A percentile compares a stretch with the other conserved stretches of the same genome.
These are phyloP conservation scores for Sporothrix mexicana DNA, from an alignment of 2,329 filamentous ascomycete species.

Conservation along the genomic window DNA sequence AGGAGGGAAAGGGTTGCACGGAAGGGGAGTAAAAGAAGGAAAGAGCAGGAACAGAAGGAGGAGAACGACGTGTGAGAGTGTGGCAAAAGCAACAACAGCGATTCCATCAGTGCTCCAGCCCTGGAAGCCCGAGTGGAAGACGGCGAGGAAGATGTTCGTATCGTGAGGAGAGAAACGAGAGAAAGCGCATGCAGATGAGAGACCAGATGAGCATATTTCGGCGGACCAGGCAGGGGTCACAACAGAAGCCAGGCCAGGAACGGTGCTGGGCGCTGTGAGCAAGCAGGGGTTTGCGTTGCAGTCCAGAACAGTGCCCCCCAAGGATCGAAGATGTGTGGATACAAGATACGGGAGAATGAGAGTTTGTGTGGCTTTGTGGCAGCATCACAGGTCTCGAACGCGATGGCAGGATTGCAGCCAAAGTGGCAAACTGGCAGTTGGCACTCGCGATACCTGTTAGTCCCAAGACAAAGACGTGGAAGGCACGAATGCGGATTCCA, in stretches of 20 bases:
- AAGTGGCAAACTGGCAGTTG: conserved; percentile 18
- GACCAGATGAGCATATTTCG: conserved; percentile 23
- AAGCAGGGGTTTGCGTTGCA: conserved; percentile 14
- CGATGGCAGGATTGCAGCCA: conserved; percentile 5
- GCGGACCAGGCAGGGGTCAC: conserved; percentile 21
- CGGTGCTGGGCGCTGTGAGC: conserved; percentile 17
- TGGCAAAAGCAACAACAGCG: not conserved
- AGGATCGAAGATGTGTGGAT: not conserved
- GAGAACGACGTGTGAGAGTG: not conserved
- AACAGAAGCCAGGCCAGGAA: conserved; percentile 20
- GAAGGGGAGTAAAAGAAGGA: conserved; percentile 10
- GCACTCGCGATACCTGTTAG: not conserved
- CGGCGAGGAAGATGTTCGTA: not conserved
- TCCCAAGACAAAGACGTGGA: not conserved
- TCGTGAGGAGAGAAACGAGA: conserved; percentile 1
- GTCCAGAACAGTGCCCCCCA: conserved; percentile 8
- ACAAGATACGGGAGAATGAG: not conserved
- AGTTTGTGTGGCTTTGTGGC: too few relatives aligned
- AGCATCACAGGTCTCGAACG: not conserved
- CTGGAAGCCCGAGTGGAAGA: not conserved
- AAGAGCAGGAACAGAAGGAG: not conserved
- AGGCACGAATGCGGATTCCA: conserved; percentile 11
- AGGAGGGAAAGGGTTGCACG: conserved; percentile 1
- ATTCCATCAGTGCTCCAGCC: not conserved
- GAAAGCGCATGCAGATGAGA: conserved; percentile 18